Evolutionary conservation across 176 grass and related monocot genomes (phyloP).

Genomic region (Dactylis glomerata): DNA sequence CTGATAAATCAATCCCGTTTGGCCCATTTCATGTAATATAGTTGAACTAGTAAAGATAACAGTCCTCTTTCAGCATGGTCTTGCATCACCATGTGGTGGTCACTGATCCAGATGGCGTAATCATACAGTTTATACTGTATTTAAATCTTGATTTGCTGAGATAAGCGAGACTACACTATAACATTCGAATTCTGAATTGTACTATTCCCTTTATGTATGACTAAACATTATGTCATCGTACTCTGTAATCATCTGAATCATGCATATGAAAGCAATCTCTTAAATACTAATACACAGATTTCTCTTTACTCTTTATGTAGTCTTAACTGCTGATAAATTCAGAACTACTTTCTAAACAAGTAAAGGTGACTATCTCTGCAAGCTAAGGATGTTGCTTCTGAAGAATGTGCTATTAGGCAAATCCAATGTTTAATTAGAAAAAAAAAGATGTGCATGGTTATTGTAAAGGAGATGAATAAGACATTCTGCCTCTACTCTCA

Average conservation of each 20-base stretch:
- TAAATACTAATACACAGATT: neutral
- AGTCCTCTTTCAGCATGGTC: conserved; percentile 11
- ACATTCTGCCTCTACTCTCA: neutral
- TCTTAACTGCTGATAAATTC: neutral
- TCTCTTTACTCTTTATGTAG: neutral
- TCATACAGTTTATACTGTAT: neutral
- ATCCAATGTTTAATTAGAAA: neutral
- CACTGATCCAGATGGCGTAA: neutral
- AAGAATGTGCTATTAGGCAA: neutral
- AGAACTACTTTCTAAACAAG: neutral
- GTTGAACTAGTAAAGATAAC: neutral
- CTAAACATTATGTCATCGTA: neutral
- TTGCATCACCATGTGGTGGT: neutral
- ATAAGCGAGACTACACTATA: neutral
- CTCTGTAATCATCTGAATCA: neutral
- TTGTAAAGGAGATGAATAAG: neutral
- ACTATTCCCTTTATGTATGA: neutral
- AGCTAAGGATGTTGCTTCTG: neutral
- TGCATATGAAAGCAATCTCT: conserved; percentile 10
- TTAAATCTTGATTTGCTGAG: neutral
- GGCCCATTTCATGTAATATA: neutral
- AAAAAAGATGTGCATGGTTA: neutral
- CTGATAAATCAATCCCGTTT: neutral
- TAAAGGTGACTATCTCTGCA: neutral
- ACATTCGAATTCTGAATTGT: neutral